Evolutionary conservation across 1,139 yeast species (phyloP).

Genomic region (Geotrichum klebahnii): DNA sequence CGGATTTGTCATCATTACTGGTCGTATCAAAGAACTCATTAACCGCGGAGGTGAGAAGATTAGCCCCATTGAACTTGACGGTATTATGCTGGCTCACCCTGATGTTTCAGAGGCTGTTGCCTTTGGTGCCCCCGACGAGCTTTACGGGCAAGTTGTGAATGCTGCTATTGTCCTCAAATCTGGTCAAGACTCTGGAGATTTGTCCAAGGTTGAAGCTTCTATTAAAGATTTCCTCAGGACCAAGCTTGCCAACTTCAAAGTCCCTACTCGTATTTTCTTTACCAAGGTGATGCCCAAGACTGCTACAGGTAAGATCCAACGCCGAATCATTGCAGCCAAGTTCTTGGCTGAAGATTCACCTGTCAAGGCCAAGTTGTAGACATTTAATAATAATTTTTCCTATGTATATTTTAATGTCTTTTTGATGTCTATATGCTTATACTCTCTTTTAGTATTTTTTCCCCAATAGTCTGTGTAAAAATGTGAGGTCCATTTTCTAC

Average conservation of each 20-base stretch:
- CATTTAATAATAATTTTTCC: background rate
- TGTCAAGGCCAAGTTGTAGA: slow-evolving; percentile 31
- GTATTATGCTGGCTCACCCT: slow-evolving; percentile 53
- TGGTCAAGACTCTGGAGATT: slow-evolving; percentile 30
- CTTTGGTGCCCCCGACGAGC: slow-evolving; percentile 58
- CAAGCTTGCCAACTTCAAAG: slow-evolving; percentile 52
- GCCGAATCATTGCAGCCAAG: slow-evolving; percentile 53
- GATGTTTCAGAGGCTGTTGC: slow-evolving; percentile 62
- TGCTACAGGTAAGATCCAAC: slow-evolving; percentile 67
- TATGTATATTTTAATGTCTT: slow-evolving; percentile 1
- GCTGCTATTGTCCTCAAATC: slow-evolving; percentile 58
- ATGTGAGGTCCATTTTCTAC: too few species aligned
- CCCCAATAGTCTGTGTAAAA: too few species aligned
- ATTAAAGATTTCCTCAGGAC: slow-evolving; percentile 45
- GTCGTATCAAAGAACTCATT: slow-evolving; percentile 63
- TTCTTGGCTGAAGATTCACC: slow-evolving; percentile 31
- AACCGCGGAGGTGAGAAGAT: slow-evolving; percentile 70
- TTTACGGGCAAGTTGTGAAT: slow-evolving; percentile 63
- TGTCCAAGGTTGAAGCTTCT: slow-evolving; percentile 41
- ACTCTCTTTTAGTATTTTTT: too few species aligned
- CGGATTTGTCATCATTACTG: slow-evolving; percentile 56
- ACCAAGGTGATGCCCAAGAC: slow-evolving; percentile 64
- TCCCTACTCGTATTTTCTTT: slow-evolving; percentile 54
- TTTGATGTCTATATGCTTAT: too few species aligned
- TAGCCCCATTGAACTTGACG: slow-evolving; percentile 62